Evolutionary conservation across 148 eudicot species (phyloP).

Genomic region (Rhododendron henanense): DNA sequence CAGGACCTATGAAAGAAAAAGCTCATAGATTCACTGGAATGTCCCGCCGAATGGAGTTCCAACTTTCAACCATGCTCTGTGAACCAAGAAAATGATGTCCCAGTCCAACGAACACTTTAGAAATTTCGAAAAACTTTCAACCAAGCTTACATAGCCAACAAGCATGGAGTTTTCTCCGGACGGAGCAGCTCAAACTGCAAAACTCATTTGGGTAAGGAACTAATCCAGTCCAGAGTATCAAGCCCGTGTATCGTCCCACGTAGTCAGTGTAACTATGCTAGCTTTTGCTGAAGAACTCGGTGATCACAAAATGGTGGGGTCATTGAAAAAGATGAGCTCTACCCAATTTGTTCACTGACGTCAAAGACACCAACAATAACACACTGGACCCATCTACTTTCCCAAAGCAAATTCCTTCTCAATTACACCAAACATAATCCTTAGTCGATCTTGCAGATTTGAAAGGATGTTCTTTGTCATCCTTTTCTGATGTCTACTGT

Average conservation of each 20-base stretch:
- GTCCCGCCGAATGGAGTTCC: neutral
- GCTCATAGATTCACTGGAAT: neutral
- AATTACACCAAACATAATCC: slow-evolving; percentile 59
- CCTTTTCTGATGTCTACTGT: slow-evolving; percentile 67
- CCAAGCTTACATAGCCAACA: neutral
- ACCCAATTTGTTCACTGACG: neutral
- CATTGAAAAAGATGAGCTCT: neutral
- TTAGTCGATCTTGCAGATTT: slow-evolving; percentile 65
- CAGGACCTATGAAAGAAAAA: slow-evolving; percentile 3
- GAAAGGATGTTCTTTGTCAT: slow-evolving; percentile 65
- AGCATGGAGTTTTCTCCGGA: neutral
- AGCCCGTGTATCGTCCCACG: neutral
- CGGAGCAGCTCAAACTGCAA: neutral
- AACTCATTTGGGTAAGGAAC: neutral
- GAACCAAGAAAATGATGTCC: neutral
- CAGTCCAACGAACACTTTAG: neutral
- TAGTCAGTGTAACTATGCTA: neutral
- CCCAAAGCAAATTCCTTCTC: slow-evolving; percentile 65
- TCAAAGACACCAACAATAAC: neutral
- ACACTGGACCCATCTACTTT: slow-evolving; percentile 24
- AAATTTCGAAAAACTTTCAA: no score
- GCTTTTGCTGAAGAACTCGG: neutral
- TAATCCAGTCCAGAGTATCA: neutral
- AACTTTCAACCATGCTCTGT: neutral
- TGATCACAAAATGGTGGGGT: neutral